A percentile compares a stretch with the other conserved stretches of the same genome.
Conservation (phyloP, 768 basidiomycete species). For the Coprinopsis sp. region DNA sequence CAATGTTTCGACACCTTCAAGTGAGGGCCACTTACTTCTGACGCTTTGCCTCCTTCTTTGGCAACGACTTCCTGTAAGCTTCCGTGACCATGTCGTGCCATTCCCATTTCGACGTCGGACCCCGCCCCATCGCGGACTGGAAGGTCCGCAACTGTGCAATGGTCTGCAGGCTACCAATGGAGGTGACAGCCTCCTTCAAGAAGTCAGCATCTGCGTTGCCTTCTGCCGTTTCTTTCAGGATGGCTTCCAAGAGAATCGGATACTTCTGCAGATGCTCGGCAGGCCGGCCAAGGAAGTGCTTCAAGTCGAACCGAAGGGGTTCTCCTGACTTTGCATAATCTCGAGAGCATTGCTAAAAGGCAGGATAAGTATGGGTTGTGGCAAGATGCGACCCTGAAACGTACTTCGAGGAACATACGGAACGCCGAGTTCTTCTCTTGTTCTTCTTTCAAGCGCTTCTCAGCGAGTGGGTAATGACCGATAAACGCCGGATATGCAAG, state of each 20-base stretch:
- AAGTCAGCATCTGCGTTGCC: conserved; percentile 83
- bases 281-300: conserved; percentile 75
- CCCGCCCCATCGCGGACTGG: conserved; percentile 85
- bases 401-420: conserved; percentile 80
- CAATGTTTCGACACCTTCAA: not conserved
- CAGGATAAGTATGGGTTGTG: not conserved
- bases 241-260: conserved; percentile 80
- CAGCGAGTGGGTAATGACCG: conserved; percentile 82
- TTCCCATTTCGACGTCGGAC: conserved; percentile 75
- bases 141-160: conserved; percentile 84
- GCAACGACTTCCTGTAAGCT: conserved; percentile 41
- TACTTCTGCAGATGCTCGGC: conserved; percentile 82
- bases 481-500: conserved; percentile 80
- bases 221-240: conserved; percentile 74
- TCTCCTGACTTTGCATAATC: conserved; percentile 33
- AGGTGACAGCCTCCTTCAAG: conserved; percentile 75
- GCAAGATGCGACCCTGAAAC: conserved; percentile 13
- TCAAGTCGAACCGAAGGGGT: conserved; percentile 54
- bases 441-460: conserved; percentile 84
- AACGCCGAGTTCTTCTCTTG: conserved; percentile 79
- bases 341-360: conserved; percentile 39
- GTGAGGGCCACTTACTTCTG: conserved; percentile 63
- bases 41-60: conserved; percentile 30
- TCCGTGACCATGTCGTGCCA: conserved; percentile 85
- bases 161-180: conserved; percentile 77